Evolutionary conservation across 2,329 filamentous ascomycete genomes (phyloP), one percentile per base, ranked within the genome.

Genomic region (Pseudogymnoascus sp.): DNA sequence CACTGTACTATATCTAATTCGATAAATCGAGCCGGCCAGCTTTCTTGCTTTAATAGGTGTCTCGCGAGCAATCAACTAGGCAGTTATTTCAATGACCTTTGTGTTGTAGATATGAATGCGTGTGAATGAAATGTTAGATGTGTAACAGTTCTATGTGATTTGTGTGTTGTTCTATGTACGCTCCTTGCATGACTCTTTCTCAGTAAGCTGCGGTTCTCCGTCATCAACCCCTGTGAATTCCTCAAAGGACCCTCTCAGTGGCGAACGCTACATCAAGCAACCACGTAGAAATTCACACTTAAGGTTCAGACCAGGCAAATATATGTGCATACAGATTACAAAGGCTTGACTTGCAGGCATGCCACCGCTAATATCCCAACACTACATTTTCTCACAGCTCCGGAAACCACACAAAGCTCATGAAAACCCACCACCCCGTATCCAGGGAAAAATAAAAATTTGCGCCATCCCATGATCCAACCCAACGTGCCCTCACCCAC

Each of bases 1-100:
- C 65, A 68, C 68, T 72, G 70, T 72, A 72, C 68, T 72, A 72
- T 72, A 73, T 68, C 65, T 70, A 69, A 69, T 70, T 71, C 67
- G 62, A 60, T 66, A 65, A 60, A 68, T 66, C 67, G 67, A 42
- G 68, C 69, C 69, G 71, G 71, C 70, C 71, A 69, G 68, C 71
- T 64, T 66, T 66, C 61, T 56, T 56, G 49, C 49, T 56, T 56
- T 56, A 56, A 56, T 56, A 56, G 49, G 49, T 56, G 49, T 56
- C 49, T 56, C 49, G 49, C 49, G 49, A 56, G 49, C 49, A 56
- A 56, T 56, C 49, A 56, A 34, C 49, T 56, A 56, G 49, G 49
- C 49, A 56, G 49, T 56, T 56, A 56, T 56, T 56, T 56, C 49
- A 56, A 56, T 12, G 34, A 34, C n/a, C 23, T 34, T 56, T 56